These are phyloP conservation scores for Colletotrichum acutatum DNA, from an alignment of 2,329 filamentous ascomycete genomes.

Conservation along the genomic window DNA sequence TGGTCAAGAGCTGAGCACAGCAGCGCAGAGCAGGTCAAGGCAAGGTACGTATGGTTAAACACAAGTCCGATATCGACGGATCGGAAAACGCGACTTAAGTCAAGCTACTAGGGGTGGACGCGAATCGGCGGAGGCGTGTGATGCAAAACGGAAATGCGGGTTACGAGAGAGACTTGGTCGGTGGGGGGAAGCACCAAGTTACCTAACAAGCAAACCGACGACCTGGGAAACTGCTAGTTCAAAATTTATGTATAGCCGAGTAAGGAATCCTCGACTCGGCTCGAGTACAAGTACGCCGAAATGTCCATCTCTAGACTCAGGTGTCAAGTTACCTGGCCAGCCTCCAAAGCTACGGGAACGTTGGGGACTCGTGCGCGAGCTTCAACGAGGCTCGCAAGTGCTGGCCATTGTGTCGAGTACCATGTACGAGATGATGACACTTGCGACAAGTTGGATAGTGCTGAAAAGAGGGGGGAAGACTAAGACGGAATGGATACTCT, in stretches of 20 bases:
- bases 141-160: conserved; percentile 29
- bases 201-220: neutral
- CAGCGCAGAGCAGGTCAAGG: too few relatives aligned
- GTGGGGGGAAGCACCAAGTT: neutral
- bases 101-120: conserved; percentile 2
- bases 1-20: conserved; percentile 15
- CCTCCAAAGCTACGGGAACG: neutral
- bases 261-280: conserved; percentile 2
- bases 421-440: neutral
- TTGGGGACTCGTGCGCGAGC: neutral
- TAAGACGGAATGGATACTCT: neutral
- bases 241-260: neutral
- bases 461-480: neutral
- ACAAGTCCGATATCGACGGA: conserved; percentile 23
- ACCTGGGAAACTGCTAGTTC: neutral
- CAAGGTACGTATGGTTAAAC: neutral
- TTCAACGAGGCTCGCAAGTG: neutral
- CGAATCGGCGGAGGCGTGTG: conserved; percentile 2
- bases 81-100: conserved; percentile 17
- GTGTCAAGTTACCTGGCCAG: too few relatives aligned
- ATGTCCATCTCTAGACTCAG: neutral
- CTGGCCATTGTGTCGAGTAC: neutral
- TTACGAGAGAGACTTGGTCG: conserved; percentile 12
- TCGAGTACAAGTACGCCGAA: conserved; percentile 1
- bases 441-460: neutral